These are phyloP conservation scores for Pulveroboletus sp. DNA, from an alignment of 768 basidiomycete species.

Conservation along the genomic window DNA sequence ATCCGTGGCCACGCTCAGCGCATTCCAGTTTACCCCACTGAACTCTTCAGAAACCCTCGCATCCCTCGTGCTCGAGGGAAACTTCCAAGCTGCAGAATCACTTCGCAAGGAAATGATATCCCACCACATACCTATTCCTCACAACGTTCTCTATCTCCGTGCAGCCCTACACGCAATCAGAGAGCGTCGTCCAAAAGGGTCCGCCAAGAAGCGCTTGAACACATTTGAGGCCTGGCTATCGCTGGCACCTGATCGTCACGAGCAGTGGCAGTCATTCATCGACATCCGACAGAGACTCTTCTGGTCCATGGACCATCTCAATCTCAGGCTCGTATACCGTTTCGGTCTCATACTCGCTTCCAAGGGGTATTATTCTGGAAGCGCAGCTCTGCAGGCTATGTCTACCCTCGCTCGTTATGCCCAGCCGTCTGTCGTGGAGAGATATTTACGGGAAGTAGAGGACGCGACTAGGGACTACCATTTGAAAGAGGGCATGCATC, in stretches of 20 bases:
- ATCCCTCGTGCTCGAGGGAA: slow-evolving; percentile 17
- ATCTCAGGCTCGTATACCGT: slow-evolving; percentile 36
- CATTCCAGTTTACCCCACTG: slow-evolving; percentile 19
- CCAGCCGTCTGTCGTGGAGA: slow-evolving; percentile 27
- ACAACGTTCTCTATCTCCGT: slow-evolving; percentile 33
- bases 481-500: neutral
- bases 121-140: slow-evolving; percentile 36
- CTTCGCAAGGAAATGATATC: slow-evolving; percentile 40
- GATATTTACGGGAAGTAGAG: slow-evolving; percentile 37
- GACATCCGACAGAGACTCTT: slow-evolving; percentile 34
- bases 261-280: slow-evolving; percentile 18
- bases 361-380: slow-evolving; percentile 41
- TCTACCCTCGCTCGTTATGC: slow-evolving; percentile 44
- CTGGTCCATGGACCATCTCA: slow-evolving; percentile 23
- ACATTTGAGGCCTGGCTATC: slow-evolving; percentile 42
- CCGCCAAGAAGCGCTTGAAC: slow-evolving; percentile 15
- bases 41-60: slow-evolving; percentile 23
- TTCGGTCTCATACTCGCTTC: slow-evolving; percentile 43
- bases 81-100: slow-evolving; percentile 29
- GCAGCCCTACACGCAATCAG: slow-evolving; percentile 36
- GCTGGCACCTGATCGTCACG: slow-evolving; percentile 36
- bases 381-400: slow-evolving; percentile 25
- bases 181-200: slow-evolving; percentile 12
- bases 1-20: slow-evolving; percentile 4
- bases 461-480: slow-evolving; percentile 12